Evolutionary conservation across 2,329 filamentous ascomycete genomes (phyloP).

Genomic region (Colletotrichum paranaense): DNA sequence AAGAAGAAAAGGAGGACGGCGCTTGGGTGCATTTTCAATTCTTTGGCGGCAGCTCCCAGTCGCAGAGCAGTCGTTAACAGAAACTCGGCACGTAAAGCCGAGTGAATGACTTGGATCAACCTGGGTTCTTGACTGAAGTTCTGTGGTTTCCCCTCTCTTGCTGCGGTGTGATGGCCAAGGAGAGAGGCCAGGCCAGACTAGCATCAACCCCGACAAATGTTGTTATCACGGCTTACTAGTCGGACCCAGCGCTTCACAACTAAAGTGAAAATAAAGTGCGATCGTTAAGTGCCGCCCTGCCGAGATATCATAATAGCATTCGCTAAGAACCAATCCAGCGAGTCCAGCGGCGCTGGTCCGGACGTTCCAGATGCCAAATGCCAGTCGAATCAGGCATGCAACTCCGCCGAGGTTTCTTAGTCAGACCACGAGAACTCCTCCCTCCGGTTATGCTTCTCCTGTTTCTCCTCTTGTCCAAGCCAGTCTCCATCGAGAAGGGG

Average conservation of each 20-base stretch:
- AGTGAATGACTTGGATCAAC: background rate
- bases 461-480: no score
- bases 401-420: background rate
- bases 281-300: background rate
- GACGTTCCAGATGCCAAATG: background rate
- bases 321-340: background rate
- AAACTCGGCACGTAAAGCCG: slow-evolving; percentile 12
- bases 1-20: background rate
- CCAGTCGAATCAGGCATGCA: background rate
- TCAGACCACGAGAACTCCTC: background rate
- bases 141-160: background rate
- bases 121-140: background rate
- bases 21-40: slow-evolving; percentile 1
- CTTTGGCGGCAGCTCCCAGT: background rate
- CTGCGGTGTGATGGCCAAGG: slow-evolving; percentile 1
- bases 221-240: background rate
- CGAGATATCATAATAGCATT: background rate
- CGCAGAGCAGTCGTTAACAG: background rate
- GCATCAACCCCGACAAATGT: slow-evolving; percentile 2
- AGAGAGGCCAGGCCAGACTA: background rate
- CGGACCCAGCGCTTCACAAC: background rate
- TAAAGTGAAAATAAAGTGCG: slow-evolving; percentile 10
- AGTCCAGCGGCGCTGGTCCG: background rate
- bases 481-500: background rate
- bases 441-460: background rate